phyloP scores from a whole-genome alignment of 768 basidiomycete genomes.

The Candolleomyces eurysporus region DNA sequence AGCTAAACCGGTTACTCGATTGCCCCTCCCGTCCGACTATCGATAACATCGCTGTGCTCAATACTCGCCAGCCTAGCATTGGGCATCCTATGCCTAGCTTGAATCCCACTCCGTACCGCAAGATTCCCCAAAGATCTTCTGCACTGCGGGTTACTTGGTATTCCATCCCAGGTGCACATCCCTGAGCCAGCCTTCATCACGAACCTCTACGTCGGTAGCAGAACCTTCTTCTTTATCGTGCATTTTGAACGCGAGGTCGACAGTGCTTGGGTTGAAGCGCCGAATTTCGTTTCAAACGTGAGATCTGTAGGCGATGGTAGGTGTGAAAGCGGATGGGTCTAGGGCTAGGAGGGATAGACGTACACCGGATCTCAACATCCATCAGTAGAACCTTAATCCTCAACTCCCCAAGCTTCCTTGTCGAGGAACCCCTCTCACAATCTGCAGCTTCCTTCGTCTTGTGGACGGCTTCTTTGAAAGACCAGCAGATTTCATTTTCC shows the following conservation, averaged over 20 bases:
- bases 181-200: constrained; percentile 63
- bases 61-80: constrained; percentile 68
- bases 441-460: constrained; percentile 31
- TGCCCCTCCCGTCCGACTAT: constrained; percentile 25
- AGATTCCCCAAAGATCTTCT: constrained; percentile 66
- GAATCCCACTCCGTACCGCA: constrained; percentile 66
- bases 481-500: constrained; percentile 6
- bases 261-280: constrained; percentile 60
- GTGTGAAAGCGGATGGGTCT: not conserved
- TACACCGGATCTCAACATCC: constrained; percentile 61
- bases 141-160: constrained; percentile 62
- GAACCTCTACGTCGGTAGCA: constrained; percentile 71
- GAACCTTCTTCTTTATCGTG: constrained; percentile 65
- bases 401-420: constrained; percentile 31
- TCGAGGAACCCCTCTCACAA: constrained; percentile 25
- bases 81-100: constrained; percentile 69
- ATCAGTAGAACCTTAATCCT: constrained; percentile 39
- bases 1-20: constrained; percentile 5
- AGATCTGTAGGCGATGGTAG: constrained; percentile 43
- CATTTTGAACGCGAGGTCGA: constrained; percentile 55
- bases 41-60: constrained; percentile 59
- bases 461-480: constrained; percentile 14
- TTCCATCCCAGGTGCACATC: constrained; percentile 68
- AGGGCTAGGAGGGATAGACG: no score
- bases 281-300: constrained; percentile 81